These are phyloP conservation scores for Arachis hypogaea DNA, from an alignment of 306 rosid genomes.

Conservation along the genomic window DNA sequence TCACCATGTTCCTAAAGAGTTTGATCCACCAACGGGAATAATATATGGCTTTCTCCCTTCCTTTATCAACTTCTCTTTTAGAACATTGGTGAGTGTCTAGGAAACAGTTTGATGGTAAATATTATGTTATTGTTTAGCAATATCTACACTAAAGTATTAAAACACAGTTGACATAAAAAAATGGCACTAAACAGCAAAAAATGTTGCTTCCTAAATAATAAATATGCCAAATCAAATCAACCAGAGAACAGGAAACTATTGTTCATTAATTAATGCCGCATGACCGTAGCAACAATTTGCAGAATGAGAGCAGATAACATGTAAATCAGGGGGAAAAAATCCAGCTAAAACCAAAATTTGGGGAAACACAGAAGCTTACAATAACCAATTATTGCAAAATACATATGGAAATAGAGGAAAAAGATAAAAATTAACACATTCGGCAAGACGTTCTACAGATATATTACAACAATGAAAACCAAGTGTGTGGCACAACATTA, in stretches of 20 bases:
- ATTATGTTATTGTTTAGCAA: not conserved
- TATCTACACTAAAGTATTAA: conserved; percentile 5
- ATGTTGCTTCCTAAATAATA: not conserved
- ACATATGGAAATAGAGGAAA: not conserved
- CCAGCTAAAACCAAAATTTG: not conserved
- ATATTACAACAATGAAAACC: not conserved
- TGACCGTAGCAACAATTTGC: conserved; percentile 1
- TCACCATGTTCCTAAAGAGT: conserved; percentile 91
- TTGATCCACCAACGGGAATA: conserved; percentile 95
- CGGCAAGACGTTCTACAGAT: not conserved
- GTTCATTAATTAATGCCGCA: not conserved
- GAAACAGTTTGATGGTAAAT: conserved; percentile 19
- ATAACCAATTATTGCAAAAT: not conserved
- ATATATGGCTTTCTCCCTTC: conserved; percentile 92
- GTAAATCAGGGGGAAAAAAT: not conserved
- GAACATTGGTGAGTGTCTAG: conserved; percentile 66
- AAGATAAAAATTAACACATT: not conserved
- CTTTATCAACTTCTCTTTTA: conserved; percentile 72
- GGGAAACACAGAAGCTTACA: not conserved
- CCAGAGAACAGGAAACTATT: not conserved
- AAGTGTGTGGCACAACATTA: not conserved
- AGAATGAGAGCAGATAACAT: not conserved
- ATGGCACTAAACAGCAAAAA: not conserved
- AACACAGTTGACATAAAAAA: conserved; percentile 3
- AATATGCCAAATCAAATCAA: not conserved